Base-by-base conservation (phyloP, 1,284 basidiomycete genomes). In the Ustilago nuda region DNA sequence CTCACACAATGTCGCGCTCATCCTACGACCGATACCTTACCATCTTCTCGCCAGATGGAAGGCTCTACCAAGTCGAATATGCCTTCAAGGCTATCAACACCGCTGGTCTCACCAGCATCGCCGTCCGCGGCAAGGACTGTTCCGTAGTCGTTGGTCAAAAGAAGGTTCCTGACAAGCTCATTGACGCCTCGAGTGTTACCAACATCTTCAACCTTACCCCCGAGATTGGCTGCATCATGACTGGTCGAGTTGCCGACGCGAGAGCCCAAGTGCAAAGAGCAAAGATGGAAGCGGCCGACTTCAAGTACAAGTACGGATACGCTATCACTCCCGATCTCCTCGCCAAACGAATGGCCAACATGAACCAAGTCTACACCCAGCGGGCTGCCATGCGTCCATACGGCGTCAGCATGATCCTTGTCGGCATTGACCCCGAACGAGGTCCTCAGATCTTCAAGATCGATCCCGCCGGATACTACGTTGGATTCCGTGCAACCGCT, bases 31-130 rank as follows among this genome's bases (percentile, higher is more conserved):
- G 84, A 51, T 83, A 84, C 72, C 74, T 85, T 60, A 85, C 84
- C 62, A 80, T 85, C 78, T 85, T 85, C 63, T 85, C 83, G 45
- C 84, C 84, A 1, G 84, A 85, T 57, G 84, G 84, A 2, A 65
- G 83, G 27, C 78, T 86, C 19, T 86, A 85, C 63, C 84, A 86
- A 63, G 84, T 86, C 35, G 84, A 85, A 66, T 99, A 99, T 89
- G 97, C 97, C 23, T 99, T 99, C 92, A 99, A 99, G 87, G 97
- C 97, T 55, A 98, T 99, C 87, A 94, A 94, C 72, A 93, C 94
- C 59, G 95, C 95, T 3, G 96, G 95, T 1, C 94, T 98, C 82
- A 99, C 97, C 3, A 91, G 95, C 7, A 90, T 99, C 59, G 91
- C 95, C 15, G 92, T 99, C 61, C 89, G 96, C 78, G 97, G 97